phyloP scores from a whole-genome alignment of 768 basidiomycete species.

The Epithele typhae region DNA sequence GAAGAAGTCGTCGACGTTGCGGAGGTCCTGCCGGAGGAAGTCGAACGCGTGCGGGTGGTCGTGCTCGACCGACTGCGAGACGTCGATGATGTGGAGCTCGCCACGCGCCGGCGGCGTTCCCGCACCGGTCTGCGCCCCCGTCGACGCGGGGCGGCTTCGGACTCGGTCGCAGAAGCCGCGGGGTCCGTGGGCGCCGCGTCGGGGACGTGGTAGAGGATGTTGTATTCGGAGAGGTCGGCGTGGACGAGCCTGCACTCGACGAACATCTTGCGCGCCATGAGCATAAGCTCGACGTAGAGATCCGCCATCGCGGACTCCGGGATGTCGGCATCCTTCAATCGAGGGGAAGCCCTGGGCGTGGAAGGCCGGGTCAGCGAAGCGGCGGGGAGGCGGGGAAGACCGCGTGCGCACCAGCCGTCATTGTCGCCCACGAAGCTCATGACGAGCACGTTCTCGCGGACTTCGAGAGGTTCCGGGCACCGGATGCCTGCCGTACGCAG shows the following conservation, averaged over 20 bases:
- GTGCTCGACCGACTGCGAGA: slow-evolving; percentile 97
- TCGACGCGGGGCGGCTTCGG: background rate
- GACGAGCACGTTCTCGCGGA: slow-evolving; percentile 93
- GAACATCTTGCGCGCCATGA: slow-evolving; percentile 80
- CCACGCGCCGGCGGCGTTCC: slow-evolving; percentile 18
- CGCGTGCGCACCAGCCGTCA: slow-evolving; percentile 65
- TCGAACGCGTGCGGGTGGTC: slow-evolving; percentile 97
- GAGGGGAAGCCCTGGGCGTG: slow-evolving; percentile 75
- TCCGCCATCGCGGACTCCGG: slow-evolving; percentile 43
- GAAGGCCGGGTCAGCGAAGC: no score
- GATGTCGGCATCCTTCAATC: slow-evolving; percentile 84
- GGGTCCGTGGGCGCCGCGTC: background rate
- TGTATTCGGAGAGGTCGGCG: slow-evolving; percentile 98
- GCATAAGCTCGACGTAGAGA: slow-evolving; percentile 77
- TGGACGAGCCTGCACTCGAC: slow-evolving; percentile 92
- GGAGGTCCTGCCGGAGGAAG: slow-evolving; percentile 88
- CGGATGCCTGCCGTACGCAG: slow-evolving; percentile 77
- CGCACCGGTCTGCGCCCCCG: background rate
- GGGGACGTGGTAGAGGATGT: slow-evolving; percentile 77
- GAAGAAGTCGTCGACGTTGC: slow-evolving; percentile 93
- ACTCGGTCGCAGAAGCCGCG: background rate
- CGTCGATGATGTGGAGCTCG: slow-evolving; percentile 93
- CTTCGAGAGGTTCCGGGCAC: slow-evolving; percentile 88
- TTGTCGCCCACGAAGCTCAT: slow-evolving; percentile 88
- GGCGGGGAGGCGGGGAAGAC: no score